These are phyloP conservation scores for Thuja plicata DNA, from an alignment of 83 land plant genomes.

Conservation along the genomic window DNA sequence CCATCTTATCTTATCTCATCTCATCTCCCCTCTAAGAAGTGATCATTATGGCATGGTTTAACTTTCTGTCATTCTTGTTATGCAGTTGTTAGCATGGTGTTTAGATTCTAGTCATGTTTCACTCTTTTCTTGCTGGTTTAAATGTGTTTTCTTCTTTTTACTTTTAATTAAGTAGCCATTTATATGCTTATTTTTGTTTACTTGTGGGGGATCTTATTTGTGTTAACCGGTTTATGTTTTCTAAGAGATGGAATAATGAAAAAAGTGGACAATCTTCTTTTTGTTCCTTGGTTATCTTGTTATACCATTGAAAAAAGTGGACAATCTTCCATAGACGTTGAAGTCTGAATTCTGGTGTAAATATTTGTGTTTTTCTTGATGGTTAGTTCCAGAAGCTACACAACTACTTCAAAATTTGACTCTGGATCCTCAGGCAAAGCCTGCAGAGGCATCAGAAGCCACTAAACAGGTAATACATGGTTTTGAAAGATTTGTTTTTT, in stretches of 20 bases:
- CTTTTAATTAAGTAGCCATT: background rate
- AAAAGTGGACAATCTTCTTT: background rate
- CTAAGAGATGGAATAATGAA: background rate
- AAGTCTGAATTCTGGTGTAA: background rate
- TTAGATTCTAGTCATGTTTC: background rate
- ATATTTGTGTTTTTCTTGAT: background rate
- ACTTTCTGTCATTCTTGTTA: background rate
- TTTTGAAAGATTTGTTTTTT: background rate
- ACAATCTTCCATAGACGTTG: background rate
- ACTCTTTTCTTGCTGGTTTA: background rate
- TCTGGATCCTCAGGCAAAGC: slow-evolving; percentile 46
- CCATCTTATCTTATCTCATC: background rate
- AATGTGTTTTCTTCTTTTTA: background rate
- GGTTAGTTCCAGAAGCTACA: slow-evolving; percentile 42
- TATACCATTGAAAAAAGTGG: background rate
- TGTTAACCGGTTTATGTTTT: background rate
- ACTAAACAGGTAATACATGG: slow-evolving; percentile 29
- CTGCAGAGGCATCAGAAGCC: slow-evolving; percentile 23
- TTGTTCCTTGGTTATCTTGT: background rate
- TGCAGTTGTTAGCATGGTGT: background rate
- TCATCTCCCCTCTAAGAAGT: background rate
- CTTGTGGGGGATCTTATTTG: background rate
- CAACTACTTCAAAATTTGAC: slow-evolving; percentile 51
- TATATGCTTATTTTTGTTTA: background rate
- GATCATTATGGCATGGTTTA: background rate